Evolutionary conservation across 179 eudicot genomes (phyloP), one percentile per base, ranked within the genome.

Genomic region (Amaranthus tricolor): DNA sequence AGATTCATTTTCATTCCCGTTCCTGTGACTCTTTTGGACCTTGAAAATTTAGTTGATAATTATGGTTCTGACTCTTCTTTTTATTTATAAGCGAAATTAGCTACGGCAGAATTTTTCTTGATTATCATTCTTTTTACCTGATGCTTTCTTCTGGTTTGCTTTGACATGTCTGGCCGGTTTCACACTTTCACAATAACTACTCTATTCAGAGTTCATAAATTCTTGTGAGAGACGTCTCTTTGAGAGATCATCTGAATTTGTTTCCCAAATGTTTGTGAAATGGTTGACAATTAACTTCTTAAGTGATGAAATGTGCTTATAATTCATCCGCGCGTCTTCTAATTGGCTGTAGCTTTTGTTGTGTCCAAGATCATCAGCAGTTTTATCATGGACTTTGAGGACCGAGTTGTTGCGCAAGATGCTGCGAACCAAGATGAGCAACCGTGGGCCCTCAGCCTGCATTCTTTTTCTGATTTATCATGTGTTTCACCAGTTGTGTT

Each of bases 401-500:
- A 79, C 64, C 83, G 67, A 57, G 64, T 65, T 61, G 48, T 40
- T 64, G 81, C 76, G 55, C 70, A 78, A 54, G 81, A 70, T 20
- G 66, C 73, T 72, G 80, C 80, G 68, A 80, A 67, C 62, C 56
- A 68, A 70, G 67, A 16, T 74, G 78, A 79, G 56, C 89, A 83
- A 57, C 57, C 73, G 43, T 70, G 62, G 78, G 76, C 95, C 51
- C 70, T 96, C 55, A 75, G 86, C 76, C 74, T 84, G 78, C 99
- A 96, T 81, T 81, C 97, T 0, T 93, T 81, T 81, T 83, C 86
- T 76, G 97, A 93, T 86, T 84, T 96, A 74, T 87, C 97, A 58
- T 79, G 60, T 77, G 94, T 96, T 79, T 84, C 99, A 85, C 99
- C 99, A 57, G 82, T 91, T 68, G 88, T 96, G 45, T 96, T 96